phyloP scores from a whole-genome alignment of 495 filamentous ascomycete genomes.

The Aspergillus bertholletiae region DNA sequence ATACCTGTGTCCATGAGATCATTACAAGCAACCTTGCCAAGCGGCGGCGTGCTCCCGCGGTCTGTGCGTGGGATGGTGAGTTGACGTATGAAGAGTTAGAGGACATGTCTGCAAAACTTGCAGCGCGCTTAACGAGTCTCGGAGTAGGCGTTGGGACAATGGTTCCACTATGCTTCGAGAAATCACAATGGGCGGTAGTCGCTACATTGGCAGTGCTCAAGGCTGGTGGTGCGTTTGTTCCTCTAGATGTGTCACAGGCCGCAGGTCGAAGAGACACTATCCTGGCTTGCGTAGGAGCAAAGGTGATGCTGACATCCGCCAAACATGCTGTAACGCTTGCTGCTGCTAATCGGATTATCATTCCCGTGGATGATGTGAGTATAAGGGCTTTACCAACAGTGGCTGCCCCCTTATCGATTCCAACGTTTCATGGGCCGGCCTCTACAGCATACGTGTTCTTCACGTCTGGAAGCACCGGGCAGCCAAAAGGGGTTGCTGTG shows the following conservation, averaged over 20 bases:
- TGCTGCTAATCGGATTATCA: too few relatives aligned
- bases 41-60: too few relatives aligned
- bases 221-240: slow-evolving; percentile 18
- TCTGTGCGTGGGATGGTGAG: too few relatives aligned
- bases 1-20: too few relatives aligned
- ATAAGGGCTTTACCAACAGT: neutral
- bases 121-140: too few relatives aligned
- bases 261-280: slow-evolving; percentile 44
- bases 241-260: slow-evolving; percentile 43
- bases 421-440: neutral
- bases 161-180: slow-evolving; percentile 12
- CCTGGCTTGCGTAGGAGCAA: slow-evolving; percentile 17
- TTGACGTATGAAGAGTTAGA: too few relatives aligned
- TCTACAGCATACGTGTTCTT: slow-evolving; percentile 22
- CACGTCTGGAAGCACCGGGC: slow-evolving; percentile 37
- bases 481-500: slow-evolving; percentile 29
- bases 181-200: slow-evolving; percentile 34
- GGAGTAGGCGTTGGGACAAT: neutral
- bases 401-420: neutral
- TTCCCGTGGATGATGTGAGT: too few relatives aligned
- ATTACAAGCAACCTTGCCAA: too few relatives aligned
- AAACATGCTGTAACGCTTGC: neutral
- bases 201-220: neutral
- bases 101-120: too few relatives aligned
- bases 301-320: neutral